Evolutionary conservation across 805 yeast genomes (phyloP).

Genomic region (Candida insectalens): DNA sequence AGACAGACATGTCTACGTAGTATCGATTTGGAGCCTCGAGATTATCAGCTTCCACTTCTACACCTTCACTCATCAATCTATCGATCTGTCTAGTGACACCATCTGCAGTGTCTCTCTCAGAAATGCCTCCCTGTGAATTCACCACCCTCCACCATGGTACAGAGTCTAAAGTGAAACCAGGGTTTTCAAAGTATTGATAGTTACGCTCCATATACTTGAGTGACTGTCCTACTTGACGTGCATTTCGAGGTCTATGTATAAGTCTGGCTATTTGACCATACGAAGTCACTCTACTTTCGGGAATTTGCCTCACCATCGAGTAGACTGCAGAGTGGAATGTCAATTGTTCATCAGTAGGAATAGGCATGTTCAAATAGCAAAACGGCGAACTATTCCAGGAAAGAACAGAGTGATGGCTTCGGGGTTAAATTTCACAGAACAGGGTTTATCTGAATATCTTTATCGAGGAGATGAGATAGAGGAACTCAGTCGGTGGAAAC

Average conservation of each 20-base stretch:
- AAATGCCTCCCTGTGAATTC: slow-evolving; percentile 51
- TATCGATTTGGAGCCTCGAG: neutral
- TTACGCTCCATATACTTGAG: slow-evolving; percentile 41
- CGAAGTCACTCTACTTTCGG: slow-evolving; percentile 56
- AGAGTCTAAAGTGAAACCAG: neutral
- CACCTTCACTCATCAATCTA: slow-evolving; percentile 37
- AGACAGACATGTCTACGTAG: slow-evolving; percentile 6
- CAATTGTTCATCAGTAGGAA: slow-evolving; percentile 14
- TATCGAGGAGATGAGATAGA: too few relatives aligned
- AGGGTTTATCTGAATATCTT: too few relatives aligned
- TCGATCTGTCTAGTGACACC: slow-evolving; percentile 39
- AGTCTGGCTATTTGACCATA: slow-evolving; percentile 68
- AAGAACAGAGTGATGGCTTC: too few relatives aligned
- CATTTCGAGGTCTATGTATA: slow-evolving; percentile 50
- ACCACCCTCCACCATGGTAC: slow-evolving; percentile 83
- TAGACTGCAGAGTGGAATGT: slow-evolving; percentile 54
- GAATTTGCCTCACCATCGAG: slow-evolving; percentile 40
- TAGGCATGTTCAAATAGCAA: neutral
- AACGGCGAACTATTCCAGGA: too few relatives aligned
- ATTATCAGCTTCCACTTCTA: slow-evolving; percentile 22
- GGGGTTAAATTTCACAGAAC: too few relatives aligned
- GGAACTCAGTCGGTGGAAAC: too few relatives aligned
- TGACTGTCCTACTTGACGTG: slow-evolving; percentile 69
- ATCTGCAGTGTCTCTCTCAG: slow-evolving; percentile 35
- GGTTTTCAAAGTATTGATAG: slow-evolving; percentile 4